Percentiles rank a stretch among this genome's conserved stretches.
These are phyloP conservation scores for Phellinidium pouzarii DNA, from an alignment of 1,284 basidiomycete species.

Conservation along the genomic window DNA sequence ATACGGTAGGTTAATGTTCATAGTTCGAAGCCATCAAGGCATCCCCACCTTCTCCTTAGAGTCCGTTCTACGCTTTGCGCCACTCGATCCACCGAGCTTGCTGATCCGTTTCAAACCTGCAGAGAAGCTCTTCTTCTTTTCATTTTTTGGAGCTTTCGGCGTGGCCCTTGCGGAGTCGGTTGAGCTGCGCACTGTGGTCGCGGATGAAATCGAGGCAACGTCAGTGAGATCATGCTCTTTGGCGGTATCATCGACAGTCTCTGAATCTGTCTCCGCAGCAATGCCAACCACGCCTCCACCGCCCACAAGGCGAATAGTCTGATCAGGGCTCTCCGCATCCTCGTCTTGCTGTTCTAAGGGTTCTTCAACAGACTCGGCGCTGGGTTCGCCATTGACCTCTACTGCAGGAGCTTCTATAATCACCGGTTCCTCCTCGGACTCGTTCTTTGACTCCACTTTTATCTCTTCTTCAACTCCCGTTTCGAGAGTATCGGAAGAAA, in stretches of 20 bases:
- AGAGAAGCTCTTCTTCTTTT: conserved; percentile 51
- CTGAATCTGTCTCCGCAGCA: conserved; percentile 28
- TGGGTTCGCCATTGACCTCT: not conserved
- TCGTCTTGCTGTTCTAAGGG: conserved; percentile 5
- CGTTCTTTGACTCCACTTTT: not conserved
- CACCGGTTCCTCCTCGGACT: conserved; percentile 20
- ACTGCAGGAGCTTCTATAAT: conserved; percentile 19
- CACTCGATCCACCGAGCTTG: conserved; percentile 33
- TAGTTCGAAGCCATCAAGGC: conserved; percentile 5
- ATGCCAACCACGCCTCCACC: conserved; percentile 37
- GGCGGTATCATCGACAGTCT: conserved; percentile 19
- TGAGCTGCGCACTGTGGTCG: conserved; percentile 20
- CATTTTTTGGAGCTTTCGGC: conserved; percentile 31
- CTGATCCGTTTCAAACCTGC: conserved; percentile 50
- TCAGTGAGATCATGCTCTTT: conserved; percentile 24
- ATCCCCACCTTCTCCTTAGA: conserved; percentile 26
- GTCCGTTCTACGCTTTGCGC: conserved; percentile 43
- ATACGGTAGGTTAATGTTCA: not conserved
- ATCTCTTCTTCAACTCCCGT: conserved; percentile 18
- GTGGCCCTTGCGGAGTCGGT: conserved; percentile 19
- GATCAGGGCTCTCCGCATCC: conserved; percentile 21
- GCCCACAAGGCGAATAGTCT: conserved; percentile 53
- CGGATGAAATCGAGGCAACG: conserved; percentile 23
- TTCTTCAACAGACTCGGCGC: not conserved
- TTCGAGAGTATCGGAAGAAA: not conserved